Evolutionary conservation across 2,329 filamentous ascomycete species (phyloP), one percentile per base, ranked within the genome.

Genomic region (Scedosporium aurantiacum): DNA sequence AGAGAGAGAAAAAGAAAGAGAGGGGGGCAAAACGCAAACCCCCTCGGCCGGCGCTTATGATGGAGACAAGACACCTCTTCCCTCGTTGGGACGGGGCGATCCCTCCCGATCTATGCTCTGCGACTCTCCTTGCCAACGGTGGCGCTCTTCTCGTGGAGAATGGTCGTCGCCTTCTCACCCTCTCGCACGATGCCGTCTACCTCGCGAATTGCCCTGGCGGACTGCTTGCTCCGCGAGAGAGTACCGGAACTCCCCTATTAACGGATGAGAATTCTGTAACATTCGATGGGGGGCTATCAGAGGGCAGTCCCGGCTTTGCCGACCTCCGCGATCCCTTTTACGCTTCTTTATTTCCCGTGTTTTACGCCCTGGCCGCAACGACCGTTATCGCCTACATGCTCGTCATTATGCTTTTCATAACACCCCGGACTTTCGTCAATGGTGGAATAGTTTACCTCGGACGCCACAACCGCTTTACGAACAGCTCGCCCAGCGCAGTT

Each of bases 381-480:
- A 97, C 92, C 0, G 88, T 96, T 61, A 87, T 96, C 58, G 88
- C 91, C 57, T 97, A 95, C 75, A 88, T 95, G 71, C 84, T 97
- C 56, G 88, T 97, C 67, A 90, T 96, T 65, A 95, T 97, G 82
- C 85, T 97, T 43, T 84, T 96, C 70, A 91, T 97, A 68, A 96
- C 91, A 0, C 93, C 93, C n/a, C 86, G 93, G 59, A 96, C 94
- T 3, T 96, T 94, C 72, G 86, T 96, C 64, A 86, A 95, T 63
- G 91, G 91, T 60, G 90, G 91, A 23, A 85, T 89, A 57, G 90
- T 93, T 54, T 87, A 94, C 63, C 78, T 95, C 57, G 89, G 90
- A 52, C 82, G 89, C 27, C 85, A 89, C 69, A 90, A 91, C 70
- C 91, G 91, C 63, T 92, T 96, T 74, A 95, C 92, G 57, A 89